Evolutionary conservation across 306 rosid genomes (phyloP).

Genomic region (Mimosa pudica): DNA sequence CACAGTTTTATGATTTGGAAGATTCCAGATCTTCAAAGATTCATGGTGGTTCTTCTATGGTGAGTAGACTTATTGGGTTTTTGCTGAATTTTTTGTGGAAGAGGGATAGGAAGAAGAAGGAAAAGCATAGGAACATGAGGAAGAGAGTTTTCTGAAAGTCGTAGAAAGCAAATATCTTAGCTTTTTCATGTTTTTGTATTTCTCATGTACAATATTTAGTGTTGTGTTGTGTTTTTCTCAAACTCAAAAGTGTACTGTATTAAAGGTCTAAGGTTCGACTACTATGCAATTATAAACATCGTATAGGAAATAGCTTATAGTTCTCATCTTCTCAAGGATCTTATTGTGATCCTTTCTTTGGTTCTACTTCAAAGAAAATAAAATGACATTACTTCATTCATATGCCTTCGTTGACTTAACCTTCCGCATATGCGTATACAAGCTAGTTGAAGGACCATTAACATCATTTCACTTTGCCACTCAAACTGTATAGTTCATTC

Average conservation of each 20-base stretch:
- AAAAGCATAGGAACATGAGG: conserved; percentile 37
- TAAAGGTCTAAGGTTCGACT: neutral
- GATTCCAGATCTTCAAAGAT: neutral
- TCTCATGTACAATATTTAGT: neutral
- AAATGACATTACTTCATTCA: neutral
- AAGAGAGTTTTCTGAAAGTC: conserved; percentile 36
- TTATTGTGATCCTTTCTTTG: too few species aligned
- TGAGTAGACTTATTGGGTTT: conserved; percentile 34
- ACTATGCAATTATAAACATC: neutral
- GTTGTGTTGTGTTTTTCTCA: neutral
- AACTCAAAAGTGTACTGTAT: neutral
- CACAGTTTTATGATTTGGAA: conserved; percentile 22
- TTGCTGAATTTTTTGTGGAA: conserved; percentile 42
- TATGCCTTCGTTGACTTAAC: neutral
- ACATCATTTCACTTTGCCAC: too few species aligned
- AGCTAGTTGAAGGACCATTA: neutral
- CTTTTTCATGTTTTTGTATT: neutral
- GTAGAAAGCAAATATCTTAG: neutral
- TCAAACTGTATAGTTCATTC: too few species aligned
- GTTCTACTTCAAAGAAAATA: neutral
- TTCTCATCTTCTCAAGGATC: neutral
- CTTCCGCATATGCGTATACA: neutral
- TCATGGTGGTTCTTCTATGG: conserved; percentile 38
- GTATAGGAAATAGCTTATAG: too few species aligned
- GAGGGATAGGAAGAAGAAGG: conserved; percentile 10